Conservation (phyloP, 805 yeast species). For the Candida saitoana region DNA sequence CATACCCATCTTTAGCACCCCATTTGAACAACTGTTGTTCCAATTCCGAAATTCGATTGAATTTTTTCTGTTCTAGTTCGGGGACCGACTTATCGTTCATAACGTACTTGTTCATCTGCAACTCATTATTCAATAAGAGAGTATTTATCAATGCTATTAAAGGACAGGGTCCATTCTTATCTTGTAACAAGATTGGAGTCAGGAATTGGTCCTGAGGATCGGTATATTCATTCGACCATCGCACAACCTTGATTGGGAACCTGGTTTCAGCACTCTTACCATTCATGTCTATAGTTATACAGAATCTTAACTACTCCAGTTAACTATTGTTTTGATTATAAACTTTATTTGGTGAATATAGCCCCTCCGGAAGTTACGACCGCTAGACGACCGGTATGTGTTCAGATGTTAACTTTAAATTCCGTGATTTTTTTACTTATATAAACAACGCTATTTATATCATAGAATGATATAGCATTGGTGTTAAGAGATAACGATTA, state of each 20-base stretch:
- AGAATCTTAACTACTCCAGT: too few species aligned
- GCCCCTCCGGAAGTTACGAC: background rate
- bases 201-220: slow-evolving; percentile 18
- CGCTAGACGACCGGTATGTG: background rate
- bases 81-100: slow-evolving; percentile 6
- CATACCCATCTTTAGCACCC: slow-evolving; percentile 11
- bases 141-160: slow-evolving; percentile 73
- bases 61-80: slow-evolving; percentile 4
- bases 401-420: background rate
- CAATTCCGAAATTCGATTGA: slow-evolving; percentile 15
- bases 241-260: slow-evolving; percentile 10
- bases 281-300: too few species aligned
- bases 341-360: background rate
- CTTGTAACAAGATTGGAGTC: slow-evolving; percentile 68
- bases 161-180: slow-evolving; percentile 86
- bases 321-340: too few species aligned
- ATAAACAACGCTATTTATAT: too few species aligned
- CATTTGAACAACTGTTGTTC: slow-evolving; percentile 12
- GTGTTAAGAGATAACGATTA: too few species aligned
- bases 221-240: slow-evolving; percentile 10
- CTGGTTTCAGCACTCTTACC: background rate
- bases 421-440: background rate
- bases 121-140: slow-evolving; percentile 49
- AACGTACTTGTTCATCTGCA: slow-evolving; percentile 13
- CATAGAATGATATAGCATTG: too few species aligned